These are phyloP conservation scores for Diversispora epigaea DNA, from an alignment of 192 early-diverging fungal species.

Conservation along the genomic window DNA sequence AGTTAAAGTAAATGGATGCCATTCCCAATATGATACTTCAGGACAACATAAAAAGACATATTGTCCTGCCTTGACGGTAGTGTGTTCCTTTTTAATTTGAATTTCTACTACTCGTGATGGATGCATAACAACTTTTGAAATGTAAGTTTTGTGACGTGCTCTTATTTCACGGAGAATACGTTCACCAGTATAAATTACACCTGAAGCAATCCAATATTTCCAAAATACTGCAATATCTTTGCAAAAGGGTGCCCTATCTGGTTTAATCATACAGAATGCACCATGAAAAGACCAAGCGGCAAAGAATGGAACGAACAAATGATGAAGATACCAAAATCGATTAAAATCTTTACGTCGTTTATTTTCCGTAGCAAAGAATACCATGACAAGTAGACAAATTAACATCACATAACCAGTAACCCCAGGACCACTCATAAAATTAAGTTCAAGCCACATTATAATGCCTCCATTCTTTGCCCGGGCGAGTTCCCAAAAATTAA, in stretches of 20 bases:
- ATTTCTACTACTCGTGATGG: conserved; percentile 73
- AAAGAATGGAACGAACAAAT: conserved; percentile 70
- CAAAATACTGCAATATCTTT: conserved; percentile 51
- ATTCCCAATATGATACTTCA: conserved; percentile 67
- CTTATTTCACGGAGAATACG: conserved; percentile 61
- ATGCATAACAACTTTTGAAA: conserved; percentile 73
- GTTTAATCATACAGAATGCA: conserved; percentile 52
- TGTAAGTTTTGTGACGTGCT: conserved; percentile 54
- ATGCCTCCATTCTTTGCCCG: conserved; percentile 30
- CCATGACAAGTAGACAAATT: conserved; percentile 59
- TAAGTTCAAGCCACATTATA: conserved; percentile 38
- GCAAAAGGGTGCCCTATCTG: conserved; percentile 44
- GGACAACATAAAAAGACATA: conserved; percentile 76
- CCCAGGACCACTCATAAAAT: conserved; percentile 52
- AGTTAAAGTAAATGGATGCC: conserved; percentile 79
- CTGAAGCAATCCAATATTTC: conserved; percentile 60
- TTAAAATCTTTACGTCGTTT: conserved; percentile 66
- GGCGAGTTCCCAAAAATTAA: conserved; percentile 51
- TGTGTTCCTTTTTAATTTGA: conserved; percentile 58
- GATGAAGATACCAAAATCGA: conserved; percentile 78
- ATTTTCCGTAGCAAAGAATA: conserved; percentile 53
- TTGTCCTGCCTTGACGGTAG: conserved; percentile 63
- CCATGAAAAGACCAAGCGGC: conserved; percentile 70
- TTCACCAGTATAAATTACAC: conserved; percentile 61
- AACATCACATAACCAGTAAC: conserved; percentile 70